Conservation (phyloP, 306 rosid species). For the Carpinus fangiana region DNA sequence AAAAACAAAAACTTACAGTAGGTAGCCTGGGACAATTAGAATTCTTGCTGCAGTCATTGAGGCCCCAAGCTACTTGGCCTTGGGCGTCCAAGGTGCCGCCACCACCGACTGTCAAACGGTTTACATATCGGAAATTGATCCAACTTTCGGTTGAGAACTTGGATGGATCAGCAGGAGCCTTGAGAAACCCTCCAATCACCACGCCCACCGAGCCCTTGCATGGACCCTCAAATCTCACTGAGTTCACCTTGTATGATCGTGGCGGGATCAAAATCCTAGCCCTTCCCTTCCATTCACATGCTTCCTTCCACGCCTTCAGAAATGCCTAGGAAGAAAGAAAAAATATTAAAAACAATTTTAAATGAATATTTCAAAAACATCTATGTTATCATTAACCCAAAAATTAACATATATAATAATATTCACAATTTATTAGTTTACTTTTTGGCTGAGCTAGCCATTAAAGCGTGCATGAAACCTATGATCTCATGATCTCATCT, state of each 20-base stretch:
- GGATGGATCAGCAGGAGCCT: conserved; percentile 45
- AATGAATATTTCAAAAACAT: background rate
- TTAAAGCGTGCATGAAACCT: too few relatives aligned
- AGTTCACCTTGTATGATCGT: conserved; percentile 44
- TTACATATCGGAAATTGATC: conserved; percentile 51
- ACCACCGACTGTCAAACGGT: conserved; percentile 40
- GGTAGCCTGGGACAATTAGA: conserved; percentile 39
- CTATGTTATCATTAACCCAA: too few relatives aligned
- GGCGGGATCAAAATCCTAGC: conserved; percentile 19
- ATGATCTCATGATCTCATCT: too few relatives aligned
- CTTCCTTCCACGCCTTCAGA: conserved; percentile 46
- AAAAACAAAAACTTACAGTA: conserved; percentile 24
- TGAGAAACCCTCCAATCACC: conserved; percentile 38
- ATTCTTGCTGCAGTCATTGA: conserved; percentile 32
- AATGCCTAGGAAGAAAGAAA: conserved; percentile 28
- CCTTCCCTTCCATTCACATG: conserved; percentile 42
- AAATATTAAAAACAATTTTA: too few relatives aligned
- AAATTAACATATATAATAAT: too few relatives aligned
- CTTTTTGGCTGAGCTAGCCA: too few relatives aligned
- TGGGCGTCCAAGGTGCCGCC: conserved; percentile 52
- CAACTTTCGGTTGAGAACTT: conserved; percentile 20
- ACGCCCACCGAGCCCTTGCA: conserved; percentile 46
- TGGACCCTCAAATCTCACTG: conserved; percentile 47
- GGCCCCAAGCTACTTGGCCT: conserved; percentile 54
- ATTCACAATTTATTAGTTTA: too few relatives aligned